Evolutionary conservation across 179 eudicot species (phyloP).

Genomic region (Corrigiola litoralis): DNA sequence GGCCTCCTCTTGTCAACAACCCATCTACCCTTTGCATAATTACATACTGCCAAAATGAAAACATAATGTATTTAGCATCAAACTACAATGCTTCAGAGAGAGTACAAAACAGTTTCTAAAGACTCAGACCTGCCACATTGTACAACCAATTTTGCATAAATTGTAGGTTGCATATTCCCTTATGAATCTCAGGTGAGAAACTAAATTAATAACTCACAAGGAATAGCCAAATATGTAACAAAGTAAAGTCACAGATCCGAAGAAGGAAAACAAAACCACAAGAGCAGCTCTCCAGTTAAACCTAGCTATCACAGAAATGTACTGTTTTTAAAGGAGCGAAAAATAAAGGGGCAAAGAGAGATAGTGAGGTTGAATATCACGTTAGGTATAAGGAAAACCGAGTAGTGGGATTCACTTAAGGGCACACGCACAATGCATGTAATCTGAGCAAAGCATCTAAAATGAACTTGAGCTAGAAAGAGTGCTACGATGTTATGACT

Average conservation of each 20-base stretch:
- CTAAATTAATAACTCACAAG: too few relatives aligned
- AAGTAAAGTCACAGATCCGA: not conserved
- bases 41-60: conserved; percentile 52
- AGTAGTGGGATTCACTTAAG: not conserved
- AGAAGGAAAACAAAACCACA: not conserved
- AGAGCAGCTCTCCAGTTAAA: not conserved
- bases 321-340: not conserved
- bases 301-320: conserved; percentile 5
- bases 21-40: conserved; percentile 88
- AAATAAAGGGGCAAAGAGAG: not conserved
- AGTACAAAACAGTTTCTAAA: conserved; percentile 1
- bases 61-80: not conserved
- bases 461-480: not conserved
- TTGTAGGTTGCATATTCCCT: too few relatives aligned
- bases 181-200: not conserved
- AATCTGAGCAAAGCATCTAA: not conserved
- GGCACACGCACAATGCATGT: not conserved
- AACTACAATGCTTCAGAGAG: not conserved
- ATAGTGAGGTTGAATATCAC: not conserved
- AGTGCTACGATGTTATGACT: too few relatives aligned
- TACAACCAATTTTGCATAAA: not conserved
- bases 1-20: conserved; percentile 57
- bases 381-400: not conserved
- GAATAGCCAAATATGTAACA: not conserved
- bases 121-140: not conserved